Evolutionary conservation across 1,284 basidiomycete genomes (phyloP).

Genomic region (Papiliotrema laurentii): DNA sequence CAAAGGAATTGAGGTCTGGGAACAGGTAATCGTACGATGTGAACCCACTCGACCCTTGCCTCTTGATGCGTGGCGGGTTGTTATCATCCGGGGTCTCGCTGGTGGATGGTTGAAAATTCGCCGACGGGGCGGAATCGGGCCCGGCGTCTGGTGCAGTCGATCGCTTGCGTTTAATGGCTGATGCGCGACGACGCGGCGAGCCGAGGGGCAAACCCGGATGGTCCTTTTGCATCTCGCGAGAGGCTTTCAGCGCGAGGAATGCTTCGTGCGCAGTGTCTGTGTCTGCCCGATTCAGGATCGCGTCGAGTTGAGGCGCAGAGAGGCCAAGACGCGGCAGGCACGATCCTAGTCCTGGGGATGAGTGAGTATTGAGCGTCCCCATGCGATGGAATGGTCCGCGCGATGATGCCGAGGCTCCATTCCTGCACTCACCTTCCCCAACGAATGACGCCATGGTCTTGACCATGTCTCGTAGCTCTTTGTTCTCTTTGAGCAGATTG

Average conservation of each 20-base stretch:
- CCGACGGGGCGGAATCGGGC: background rate
- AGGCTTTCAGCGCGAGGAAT: constrained; percentile 56
- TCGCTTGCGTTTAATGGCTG: background rate
- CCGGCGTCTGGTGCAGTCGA: constrained; percentile 11
- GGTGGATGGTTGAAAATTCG: background rate
- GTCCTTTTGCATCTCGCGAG: constrained; percentile 29
- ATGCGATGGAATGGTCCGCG: too few relatives aligned
- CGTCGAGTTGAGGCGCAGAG: constrained; percentile 66
- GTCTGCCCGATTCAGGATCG: constrained; percentile 73
- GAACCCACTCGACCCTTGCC: constrained; percentile 3
- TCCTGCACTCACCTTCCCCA: constrained; percentile 65
- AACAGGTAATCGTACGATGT: constrained; percentile 27
- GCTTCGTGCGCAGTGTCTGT: constrained; percentile 88
- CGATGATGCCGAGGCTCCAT: background rate
- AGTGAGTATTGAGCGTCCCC: too few relatives aligned
- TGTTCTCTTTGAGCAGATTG: constrained; percentile 85
- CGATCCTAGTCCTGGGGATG: constrained; percentile 52
- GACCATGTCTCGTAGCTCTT: constrained; percentile 70
- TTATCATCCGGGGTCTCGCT: background rate
- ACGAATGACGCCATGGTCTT: constrained; percentile 71
- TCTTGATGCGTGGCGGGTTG: background rate
- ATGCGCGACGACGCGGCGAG: constrained; percentile 7
- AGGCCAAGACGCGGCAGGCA: constrained; percentile 68
- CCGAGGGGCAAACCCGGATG: constrained; percentile 34
- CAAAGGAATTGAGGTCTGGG: constrained; percentile 20